These are phyloP conservation scores for Calvatia gigantea DNA, from an alignment of 768 basidiomycete genomes.

Conservation along the genomic window DNA sequence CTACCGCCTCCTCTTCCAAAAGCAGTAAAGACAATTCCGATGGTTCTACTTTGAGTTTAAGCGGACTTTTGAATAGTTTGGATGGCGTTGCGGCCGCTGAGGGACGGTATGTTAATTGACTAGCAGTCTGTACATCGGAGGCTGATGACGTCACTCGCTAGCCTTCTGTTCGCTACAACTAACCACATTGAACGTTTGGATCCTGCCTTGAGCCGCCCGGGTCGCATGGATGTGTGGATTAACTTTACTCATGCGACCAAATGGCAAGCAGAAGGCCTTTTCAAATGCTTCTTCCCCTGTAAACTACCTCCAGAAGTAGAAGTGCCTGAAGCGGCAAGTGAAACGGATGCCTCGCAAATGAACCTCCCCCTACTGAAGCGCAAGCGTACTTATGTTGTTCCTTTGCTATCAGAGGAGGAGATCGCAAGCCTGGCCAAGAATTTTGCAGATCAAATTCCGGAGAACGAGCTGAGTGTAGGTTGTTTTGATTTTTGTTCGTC, in stretches of 20 bases:
- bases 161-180: slow-evolving; percentile 86
- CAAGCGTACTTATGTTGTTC: slow-evolving; percentile 57
- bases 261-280: slow-evolving; percentile 91
- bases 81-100: slow-evolving; percentile 85
- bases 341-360: slow-evolving; percentile 53
- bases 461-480: slow-evolving; percentile 81
- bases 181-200: slow-evolving; percentile 94
- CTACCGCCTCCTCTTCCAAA: slow-evolving; percentile 39
- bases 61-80: slow-evolving; percentile 81
- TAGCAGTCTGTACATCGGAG: neutral
- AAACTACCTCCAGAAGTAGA: slow-evolving; percentile 34
- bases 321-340: slow-evolving; percentile 13
- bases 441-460: slow-evolving; percentile 81
- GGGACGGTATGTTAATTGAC: slow-evolving; percentile 59
- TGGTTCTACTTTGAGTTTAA: slow-evolving; percentile 81
- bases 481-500: neutral
- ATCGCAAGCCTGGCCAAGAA: slow-evolving; percentile 75
- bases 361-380: slow-evolving; percentile 68
- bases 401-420: slow-evolving; percentile 71
- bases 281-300: slow-evolving; percentile 91
- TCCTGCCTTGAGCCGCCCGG: slow-evolving; percentile 82
- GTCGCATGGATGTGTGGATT: slow-evolving; percentile 91
- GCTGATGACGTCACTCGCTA: slow-evolving; percentile 23
- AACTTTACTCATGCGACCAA: slow-evolving; percentile 89
- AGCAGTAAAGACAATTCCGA: slow-evolving; percentile 40